Conservation (phyloP, 352 stramenopile species). For the Pythium apleroticum region DNA sequence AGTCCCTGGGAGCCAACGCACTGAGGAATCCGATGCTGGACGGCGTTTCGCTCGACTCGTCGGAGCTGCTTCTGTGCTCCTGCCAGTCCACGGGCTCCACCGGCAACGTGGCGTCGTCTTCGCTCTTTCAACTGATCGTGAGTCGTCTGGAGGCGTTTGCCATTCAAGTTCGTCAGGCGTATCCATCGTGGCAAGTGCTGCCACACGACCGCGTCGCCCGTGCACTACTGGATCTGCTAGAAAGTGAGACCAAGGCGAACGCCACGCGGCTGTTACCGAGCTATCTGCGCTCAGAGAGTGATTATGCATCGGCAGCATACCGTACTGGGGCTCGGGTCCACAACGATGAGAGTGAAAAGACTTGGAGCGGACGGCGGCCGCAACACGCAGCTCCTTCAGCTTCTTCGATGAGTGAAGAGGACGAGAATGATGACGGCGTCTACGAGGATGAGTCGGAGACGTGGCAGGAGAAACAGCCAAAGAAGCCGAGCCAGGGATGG, state of each 20-base stretch:
- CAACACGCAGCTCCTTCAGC: background rate
- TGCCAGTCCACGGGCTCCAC: conserved; percentile 40
- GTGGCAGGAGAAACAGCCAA: background rate
- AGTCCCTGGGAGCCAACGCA: conserved; percentile 44
- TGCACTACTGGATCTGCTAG: conserved; percentile 54
- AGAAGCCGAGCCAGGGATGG: background rate
- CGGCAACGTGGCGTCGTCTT: conserved; percentile 30
- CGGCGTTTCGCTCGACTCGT: conserved; percentile 62
- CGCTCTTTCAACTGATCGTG: conserved; percentile 54
- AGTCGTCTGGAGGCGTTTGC: conserved; percentile 59
- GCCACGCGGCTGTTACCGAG: conserved; percentile 53
- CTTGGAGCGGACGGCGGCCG: background rate
- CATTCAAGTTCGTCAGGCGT: conserved; percentile 35
- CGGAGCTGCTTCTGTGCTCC: conserved; percentile 63
- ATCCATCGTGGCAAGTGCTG: conserved; percentile 59
- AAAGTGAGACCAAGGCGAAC: conserved; percentile 53
- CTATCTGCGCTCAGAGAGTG: conserved; percentile 38
- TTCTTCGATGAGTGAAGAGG: background rate
- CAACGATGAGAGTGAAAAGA: background rate
- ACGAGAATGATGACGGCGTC: background rate
- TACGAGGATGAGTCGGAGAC: background rate
- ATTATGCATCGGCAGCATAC: background rate
- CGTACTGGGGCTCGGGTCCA: background rate
- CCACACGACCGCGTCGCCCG: conserved; percentile 48
- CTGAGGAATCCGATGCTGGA: conserved; percentile 65